Evolutionary conservation across 2,329 filamentous ascomycete genomes (phyloP), one percentile per base, ranked within the genome.

Genomic region (Arthrinium puccinioides): DNA sequence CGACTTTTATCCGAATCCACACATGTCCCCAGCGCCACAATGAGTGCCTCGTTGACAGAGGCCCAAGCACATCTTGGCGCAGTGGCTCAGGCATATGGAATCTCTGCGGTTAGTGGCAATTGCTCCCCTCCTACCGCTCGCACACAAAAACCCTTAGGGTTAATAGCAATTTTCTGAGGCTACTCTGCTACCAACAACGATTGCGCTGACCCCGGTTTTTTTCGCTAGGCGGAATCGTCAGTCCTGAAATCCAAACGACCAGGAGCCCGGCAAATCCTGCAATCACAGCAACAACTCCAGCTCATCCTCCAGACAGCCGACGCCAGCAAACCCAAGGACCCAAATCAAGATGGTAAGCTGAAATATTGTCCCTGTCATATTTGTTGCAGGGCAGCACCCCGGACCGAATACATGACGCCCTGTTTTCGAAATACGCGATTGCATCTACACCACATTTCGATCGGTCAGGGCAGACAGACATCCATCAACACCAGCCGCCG

Each of bases 321-420:
- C 23, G 14, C 26, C 26, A 35, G 21, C 32, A 36, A 15, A 33
- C 39, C 36, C 42, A 56, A 59, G 30, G 20, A 33, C 39, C 36
- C 42, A 56, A 59, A 58, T 61, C 60, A 70, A 62, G 59, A 70
- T 70, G 66, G 66, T 69, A 61, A 69, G 66, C 67, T 48, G 43
- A 44, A 45, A 41, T 42, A 41, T 32, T 25, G 16, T n/a, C n/a
- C n/a, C n/a, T 23, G 24, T 33, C 31, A 16, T 33, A 16, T 33
- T 33, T 33, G 31, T n/a, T n/a, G n/a, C n/a, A n/a, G n/a, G n/a
- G n/a, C n/a, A n/a, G n/a, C n/a, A n/a, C n/a, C n/a, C n/a, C n/a
- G n/a, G n/a, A n/a, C n/a, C n/a, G n/a, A 19, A 15, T 18, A 14
- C 23, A 36, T 27, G 14, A 9, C 15, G n/a, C 19, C n/a, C 20